Evolutionary conservation across 2,329 filamentous ascomycete genomes (phyloP).

Genomic region (Pseudopyricularia cyperi): DNA sequence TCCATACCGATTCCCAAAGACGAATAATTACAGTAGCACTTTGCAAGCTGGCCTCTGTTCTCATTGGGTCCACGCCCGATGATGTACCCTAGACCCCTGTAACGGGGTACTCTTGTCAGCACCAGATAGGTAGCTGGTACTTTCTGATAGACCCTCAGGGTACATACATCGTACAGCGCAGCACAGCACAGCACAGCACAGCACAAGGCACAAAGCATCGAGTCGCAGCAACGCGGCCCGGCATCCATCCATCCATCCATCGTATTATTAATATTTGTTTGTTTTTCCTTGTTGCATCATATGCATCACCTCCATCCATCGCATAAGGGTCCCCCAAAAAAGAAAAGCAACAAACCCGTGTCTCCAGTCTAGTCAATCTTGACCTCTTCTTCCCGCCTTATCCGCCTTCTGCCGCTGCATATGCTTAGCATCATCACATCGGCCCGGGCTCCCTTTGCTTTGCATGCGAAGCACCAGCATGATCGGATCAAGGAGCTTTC

Average conservation of each 20-base stretch:
- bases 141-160: too few relatives aligned
- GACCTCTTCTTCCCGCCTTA: too few relatives aligned
- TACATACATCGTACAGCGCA: too few relatives aligned
- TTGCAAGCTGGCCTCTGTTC: conserved; percentile 1
- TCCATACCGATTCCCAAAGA: background rate
- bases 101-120: background rate
- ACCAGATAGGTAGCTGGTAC: too few relatives aligned
- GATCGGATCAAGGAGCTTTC: background rate
- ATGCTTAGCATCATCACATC: background rate
- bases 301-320: too few relatives aligned
- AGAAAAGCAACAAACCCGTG: background rate
- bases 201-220: background rate
- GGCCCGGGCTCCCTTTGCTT: background rate
- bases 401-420: too few relatives aligned
- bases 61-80: background rate
- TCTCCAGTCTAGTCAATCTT: too few relatives aligned
- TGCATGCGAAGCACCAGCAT: background rate
- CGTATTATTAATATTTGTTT: too few relatives aligned
- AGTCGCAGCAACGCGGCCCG: too few relatives aligned
- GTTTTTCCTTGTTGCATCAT: background rate
- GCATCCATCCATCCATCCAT: too few relatives aligned
- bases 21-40: too few relatives aligned
- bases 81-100: background rate
- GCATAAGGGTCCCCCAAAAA: too few relatives aligned
- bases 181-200: background rate